Evolutionary conservation across 257 asterid species (phyloP).

Genomic region (Perilla frutescens): DNA sequence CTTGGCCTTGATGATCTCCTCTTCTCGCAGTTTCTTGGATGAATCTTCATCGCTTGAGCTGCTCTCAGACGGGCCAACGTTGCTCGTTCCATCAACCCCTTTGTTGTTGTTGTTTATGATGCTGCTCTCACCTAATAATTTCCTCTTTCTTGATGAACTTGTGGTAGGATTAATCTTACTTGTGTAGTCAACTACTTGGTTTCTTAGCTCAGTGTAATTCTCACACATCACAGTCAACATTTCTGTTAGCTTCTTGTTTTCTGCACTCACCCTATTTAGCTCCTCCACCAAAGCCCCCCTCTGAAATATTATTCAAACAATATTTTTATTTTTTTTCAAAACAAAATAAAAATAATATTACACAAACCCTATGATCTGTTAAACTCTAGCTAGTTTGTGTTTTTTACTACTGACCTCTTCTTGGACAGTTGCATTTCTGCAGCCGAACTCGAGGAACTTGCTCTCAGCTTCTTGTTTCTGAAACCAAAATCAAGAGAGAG

Average conservation of each 20-base stretch:
- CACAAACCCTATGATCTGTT: not conserved
- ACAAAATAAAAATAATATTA: not conserved
- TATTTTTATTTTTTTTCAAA: no score
- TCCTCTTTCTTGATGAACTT: constrained; percentile 56
- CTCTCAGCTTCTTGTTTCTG: constrained; percentile 74
- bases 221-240: constrained; percentile 62
- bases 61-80: constrained; percentile 49
- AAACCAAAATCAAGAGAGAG: not conserved
- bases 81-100: constrained; percentile 16
- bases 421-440: constrained; percentile 39
- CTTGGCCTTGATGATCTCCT: constrained; percentile 57
- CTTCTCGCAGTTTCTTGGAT: constrained; percentile 58
- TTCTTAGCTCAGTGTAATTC: constrained; percentile 62
- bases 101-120: constrained; percentile 14
- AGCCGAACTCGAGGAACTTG: constrained; percentile 54
- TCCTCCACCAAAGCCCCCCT: constrained; percentile 71
- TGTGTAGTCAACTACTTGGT: constrained; percentile 47
- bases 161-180: constrained; percentile 37
- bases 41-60: constrained; percentile 75
- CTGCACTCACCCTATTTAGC: constrained; percentile 65
- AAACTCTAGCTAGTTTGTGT: not conserved
- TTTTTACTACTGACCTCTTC: constrained; percentile 58
- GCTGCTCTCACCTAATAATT: constrained; percentile 36
- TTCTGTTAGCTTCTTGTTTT: constrained; percentile 79
- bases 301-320: constrained; percentile 35